phyloP scores from a whole-genome alignment of 2,329 filamentous ascomycete genomes.

The Nectriaceae sp. region DNA sequence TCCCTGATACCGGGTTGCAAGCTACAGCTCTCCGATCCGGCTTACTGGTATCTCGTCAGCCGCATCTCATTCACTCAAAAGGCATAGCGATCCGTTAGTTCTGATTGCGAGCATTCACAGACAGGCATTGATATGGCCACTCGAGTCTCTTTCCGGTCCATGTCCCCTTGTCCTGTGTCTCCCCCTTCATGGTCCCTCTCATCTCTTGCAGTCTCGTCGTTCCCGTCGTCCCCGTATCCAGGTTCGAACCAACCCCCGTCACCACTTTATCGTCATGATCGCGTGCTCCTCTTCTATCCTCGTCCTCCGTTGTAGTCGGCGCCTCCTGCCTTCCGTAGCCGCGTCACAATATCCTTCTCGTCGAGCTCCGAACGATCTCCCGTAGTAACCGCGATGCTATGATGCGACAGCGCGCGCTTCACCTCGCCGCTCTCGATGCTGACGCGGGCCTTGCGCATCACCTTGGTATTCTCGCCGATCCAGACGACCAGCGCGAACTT shows the following conservation, averaged over 20 bases:
- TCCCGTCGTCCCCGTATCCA: no score
- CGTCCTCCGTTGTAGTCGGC: slow-evolving; percentile 71
- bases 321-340: slow-evolving; percentile 66
- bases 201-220: background rate
- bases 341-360: slow-evolving; percentile 60
- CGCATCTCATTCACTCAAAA: no score
- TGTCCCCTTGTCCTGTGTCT: no score
- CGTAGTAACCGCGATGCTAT: slow-evolving; percentile 66
- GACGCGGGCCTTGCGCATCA: slow-evolving; percentile 71
- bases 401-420: slow-evolving; percentile 63
- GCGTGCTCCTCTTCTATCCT: slow-evolving; percentile 42
- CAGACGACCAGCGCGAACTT: slow-evolving; percentile 70
- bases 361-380: slow-evolving; percentile 61
- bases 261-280: no score
- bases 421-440: slow-evolving; percentile 68
- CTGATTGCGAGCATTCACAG: no score
- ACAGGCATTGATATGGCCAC: no score
- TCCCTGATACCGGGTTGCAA: no score
- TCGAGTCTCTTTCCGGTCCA: no score
- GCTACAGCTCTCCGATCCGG: no score
- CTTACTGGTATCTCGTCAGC: no score
- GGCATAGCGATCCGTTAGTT: no score
- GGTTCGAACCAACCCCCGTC: background rate
- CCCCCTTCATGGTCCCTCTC: no score
- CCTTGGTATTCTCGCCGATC: slow-evolving; percentile 65